Base-by-base conservation (phyloP, 2,329 filamentous ascomycete species). In the Penicillium sp. region DNA sequence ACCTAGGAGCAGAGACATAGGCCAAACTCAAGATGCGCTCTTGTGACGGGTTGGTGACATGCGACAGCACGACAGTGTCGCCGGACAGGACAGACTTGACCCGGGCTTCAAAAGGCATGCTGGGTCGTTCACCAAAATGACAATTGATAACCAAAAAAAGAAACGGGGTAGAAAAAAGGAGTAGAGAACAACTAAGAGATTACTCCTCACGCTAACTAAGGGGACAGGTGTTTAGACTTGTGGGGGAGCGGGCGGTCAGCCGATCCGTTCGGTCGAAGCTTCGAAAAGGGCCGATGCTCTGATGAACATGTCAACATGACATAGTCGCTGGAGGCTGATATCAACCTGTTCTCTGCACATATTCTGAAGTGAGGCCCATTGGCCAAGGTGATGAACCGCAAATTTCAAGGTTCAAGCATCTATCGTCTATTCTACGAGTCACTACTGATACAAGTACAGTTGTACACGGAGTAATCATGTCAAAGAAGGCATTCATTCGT, bases 31-130 rank as follows among this genome's bases (percentile, higher is more conserved):
- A 83, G 49, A 84, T 90, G 67, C 91, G 89, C 79, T 97, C 94
- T 74, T 88, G 85, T 61, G 85, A 82, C 34, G 90, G 88, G 72
- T 95, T 92, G 75, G 87, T 88, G 71, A 90, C 82, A 75, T 90
- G 91, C 66, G 88, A 86, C 68, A 97, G 80, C 61, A 97, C 81
- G 66, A 97, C 78, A 27, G 92, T 96, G 80, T 97, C 94, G 68
- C 94, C 94, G 69, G 92, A 97, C 69, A 95, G 81, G 65, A 96
- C 91, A 73, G 89, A 91, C 83, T 99, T 99, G 76, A 97, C 92
- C 69, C 87, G 89, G 72, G 87, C 82, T 79, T 83, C 74, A 53
- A 79, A 63, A 62, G 74, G 69, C 73, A 75, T 73, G 60, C 60
- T 72, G 65, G 50, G 51, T 48, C 54, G 31, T 45, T 31, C 31